Base-by-base conservation (phyloP, 306 rosid genomes). In the Biancaea sappan region DNA sequence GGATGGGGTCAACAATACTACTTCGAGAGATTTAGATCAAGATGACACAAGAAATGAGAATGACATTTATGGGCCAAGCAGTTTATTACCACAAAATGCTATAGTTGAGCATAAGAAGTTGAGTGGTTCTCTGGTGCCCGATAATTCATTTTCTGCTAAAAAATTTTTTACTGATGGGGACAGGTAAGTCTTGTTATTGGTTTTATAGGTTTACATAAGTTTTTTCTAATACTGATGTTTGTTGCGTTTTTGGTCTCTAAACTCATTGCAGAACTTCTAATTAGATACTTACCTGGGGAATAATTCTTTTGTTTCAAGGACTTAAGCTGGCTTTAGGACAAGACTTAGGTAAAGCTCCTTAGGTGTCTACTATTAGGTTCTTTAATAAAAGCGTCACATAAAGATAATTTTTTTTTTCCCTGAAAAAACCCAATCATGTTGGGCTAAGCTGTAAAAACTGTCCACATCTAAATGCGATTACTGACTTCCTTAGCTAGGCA, bases 51-150 rank as follows among this genome's bases (percentile, higher is more conserved):
- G 82, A 82, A 72, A 22, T 64, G 80, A 78, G 63, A 85, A 77
- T 66, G 91, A 76, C 80, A 75, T 79, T 57, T 84, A 86, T 24
- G 88, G 90, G 73, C 83, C 77, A 53, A 83, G 81, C 65, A 83
- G 65, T 72, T 78, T 73, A 29, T 69, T 85, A 43, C 81, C 74
- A 34, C 85, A 82, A 72, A 77, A 79, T 61, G 81, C 76, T 65
- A 34, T 58, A 58, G n/a, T 56, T 29, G 88, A 76, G 78, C 84
- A 83, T 62, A 85, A 65, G 12, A 89, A 69, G n/a, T 87, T 84
- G 28, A 84, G 89, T 53, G 88, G 88, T 61, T 82, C 89, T 59
- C 75, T 82, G 47, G 76, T 87, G 25, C 82, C 81, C 16, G 96
- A 90, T 74, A 78, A 69, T 81, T 60, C 57, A 70, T 59, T 75